A percentile compares a stretch with the other conserved stretches of the same genome.
Conservation (phyloP, 371 early-diverging fungal species). For the Sporodiniella umbellata region DNA sequence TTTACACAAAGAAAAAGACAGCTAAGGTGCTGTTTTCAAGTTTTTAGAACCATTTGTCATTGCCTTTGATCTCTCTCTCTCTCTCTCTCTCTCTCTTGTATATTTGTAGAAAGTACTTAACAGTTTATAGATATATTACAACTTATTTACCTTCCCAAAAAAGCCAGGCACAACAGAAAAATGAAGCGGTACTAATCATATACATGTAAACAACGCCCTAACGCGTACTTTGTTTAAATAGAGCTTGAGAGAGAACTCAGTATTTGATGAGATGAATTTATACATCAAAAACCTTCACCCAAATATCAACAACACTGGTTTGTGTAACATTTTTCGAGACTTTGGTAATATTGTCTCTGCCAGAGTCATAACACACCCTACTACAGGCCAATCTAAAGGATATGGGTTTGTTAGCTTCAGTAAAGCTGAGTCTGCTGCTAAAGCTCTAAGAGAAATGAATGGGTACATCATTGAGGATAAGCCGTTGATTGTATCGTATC, state of each 20-base stretch:
- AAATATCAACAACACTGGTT: constrained; percentile 34
- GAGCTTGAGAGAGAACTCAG: neutral
- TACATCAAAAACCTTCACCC: constrained; percentile 53
- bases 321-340: constrained; percentile 32
- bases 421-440: constrained; percentile 31
- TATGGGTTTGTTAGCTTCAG: constrained; percentile 44
- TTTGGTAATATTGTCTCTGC: constrained; percentile 49
- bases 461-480: constrained; percentile 21
- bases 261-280: constrained; percentile 42
- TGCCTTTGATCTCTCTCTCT: neutral
- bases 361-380: constrained; percentile 40
- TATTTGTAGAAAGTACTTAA: neutral
- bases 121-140: constrained; percentile 15
- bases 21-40: too few relatives aligned
- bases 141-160: constrained; percentile 17
- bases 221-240: too few relatives aligned
- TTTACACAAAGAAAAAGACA: neutral
- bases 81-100: neutral
- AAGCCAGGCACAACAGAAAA: constrained; percentile 5
- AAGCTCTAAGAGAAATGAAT: constrained; percentile 34
- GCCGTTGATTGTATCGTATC: constrained; percentile 34
- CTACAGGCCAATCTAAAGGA: constrained; percentile 38
- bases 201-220: too few relatives aligned
- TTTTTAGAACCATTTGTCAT: neutral
- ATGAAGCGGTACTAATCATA: too few relatives aligned